phyloP scores from a whole-genome alignment of 176 grass and related monocot species.

The Pontederia crassipes region DNA sequence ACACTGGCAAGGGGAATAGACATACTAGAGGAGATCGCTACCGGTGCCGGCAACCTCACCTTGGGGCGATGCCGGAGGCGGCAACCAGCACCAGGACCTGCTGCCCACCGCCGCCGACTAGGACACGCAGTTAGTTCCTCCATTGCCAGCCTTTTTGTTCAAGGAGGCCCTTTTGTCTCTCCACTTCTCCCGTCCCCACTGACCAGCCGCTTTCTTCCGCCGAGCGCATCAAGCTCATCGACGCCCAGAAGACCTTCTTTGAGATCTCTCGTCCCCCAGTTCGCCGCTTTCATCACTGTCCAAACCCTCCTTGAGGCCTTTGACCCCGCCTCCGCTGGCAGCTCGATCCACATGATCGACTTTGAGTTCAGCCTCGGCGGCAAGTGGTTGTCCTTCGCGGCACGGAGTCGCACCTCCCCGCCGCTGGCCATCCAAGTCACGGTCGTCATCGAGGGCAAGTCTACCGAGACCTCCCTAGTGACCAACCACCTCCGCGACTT shows the following conservation, averaged over 20 bases:
- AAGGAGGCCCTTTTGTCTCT: conserved; percentile 43
- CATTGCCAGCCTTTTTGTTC: conserved; percentile 26
- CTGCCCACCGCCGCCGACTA: conserved; percentile 27
- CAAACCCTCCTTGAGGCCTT: conserved; percentile 49
- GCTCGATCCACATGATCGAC: conserved; percentile 43
- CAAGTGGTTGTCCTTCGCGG: conserved; percentile 50
- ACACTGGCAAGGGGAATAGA: too few species aligned
- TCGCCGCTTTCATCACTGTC: conserved; percentile 44
- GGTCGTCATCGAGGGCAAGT: conserved; percentile 40
- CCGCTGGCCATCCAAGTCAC: conserved; percentile 30
- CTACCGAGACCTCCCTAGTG: conserved; percentile 39
- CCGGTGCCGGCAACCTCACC: not conserved
- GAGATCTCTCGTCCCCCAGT: conserved; percentile 45
- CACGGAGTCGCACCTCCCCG: conserved; percentile 13
- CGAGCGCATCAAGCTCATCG: conserved; percentile 35
- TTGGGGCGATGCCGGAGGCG: not conserved
- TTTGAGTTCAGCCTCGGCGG: conserved; percentile 53
- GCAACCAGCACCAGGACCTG: conserved; percentile 7
- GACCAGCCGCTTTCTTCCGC: conserved; percentile 19
- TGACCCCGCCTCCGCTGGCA: conserved; percentile 17
- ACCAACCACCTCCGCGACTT: conserved; percentile 58
- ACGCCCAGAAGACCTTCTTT: conserved; percentile 37
- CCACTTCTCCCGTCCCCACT: not conserved
- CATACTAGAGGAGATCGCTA: not conserved
- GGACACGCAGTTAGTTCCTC: conserved; percentile 20